Base-by-base conservation (phyloP, 305 asterid species). In the Plantago coronopus region DNA sequence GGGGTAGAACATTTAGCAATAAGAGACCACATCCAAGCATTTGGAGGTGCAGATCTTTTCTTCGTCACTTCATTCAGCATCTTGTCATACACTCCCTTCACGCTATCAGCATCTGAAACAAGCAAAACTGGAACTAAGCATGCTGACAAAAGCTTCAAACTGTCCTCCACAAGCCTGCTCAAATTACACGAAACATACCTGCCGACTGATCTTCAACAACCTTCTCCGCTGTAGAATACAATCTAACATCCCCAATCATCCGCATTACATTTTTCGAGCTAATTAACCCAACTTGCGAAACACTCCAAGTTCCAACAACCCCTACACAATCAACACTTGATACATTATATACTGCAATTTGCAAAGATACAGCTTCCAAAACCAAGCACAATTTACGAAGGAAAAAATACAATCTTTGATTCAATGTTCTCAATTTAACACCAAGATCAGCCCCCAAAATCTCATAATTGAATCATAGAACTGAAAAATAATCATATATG, bases 1-100 rank as follows among this genome's bases (percentile, higher is more conserved):
- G 21, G 55, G 31, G 74, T 77, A 40, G 86, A 82, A 70, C 95
- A 87, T 69, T 79, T 79, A 59, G 78, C 80, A 62, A 89, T 54
- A 34, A 93, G 85, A 18, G 90, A 78, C 97, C 95, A 81, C 74
- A 93, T 69, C 88, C 76, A 82, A 45, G 90, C 83, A 74, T 93
- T 93, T 16, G 97, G 97, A 48, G 99, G 95, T 13, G 97, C 97
- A 19, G 84, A 74, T 73, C 82, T 83, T 63, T 54, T 82, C 63
- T 79, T 84, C 15, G 62, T 62, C 34, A 85, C 73, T 22, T 76
- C 75, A 63, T 83, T 74, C 67, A 85, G 69, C 48, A 93, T 73
- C 76, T 87, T 87, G 57, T 82, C 93, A 58, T 83, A 77, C 53
- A 87, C 69, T 65, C 78, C 93, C 77, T 79, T 85, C 61, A 73